These are phyloP conservation scores for Cryptosporidium tyzzeri DNA, from an alignment of 169 alveolate species.

Conservation along the genomic window DNA sequence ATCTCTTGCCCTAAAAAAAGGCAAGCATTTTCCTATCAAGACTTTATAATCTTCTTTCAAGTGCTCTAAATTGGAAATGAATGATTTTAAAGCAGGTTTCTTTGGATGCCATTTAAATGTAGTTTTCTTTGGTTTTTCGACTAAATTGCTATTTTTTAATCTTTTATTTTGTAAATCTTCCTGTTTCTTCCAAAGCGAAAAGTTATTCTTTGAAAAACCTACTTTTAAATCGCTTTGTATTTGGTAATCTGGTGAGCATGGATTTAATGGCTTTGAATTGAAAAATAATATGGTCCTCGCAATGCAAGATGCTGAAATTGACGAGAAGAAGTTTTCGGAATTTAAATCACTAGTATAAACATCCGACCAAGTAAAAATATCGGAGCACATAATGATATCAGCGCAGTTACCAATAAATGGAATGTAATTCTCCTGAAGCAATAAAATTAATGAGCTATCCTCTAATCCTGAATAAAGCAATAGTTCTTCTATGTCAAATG, in stretches of 20 bases:
- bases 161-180: neutral
- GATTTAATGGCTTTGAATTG: conserved; percentile 58
- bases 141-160: neutral
- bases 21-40: neutral
- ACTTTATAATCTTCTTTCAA: conserved; percentile 31
- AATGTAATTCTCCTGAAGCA: conserved; percentile 65
- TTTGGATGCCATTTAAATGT: conserved; percentile 67
- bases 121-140: neutral
- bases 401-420: conserved; percentile 54
- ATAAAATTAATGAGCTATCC: conserved; percentile 26
- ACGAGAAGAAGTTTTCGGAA: neutral
- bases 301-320: conserved; percentile 23
- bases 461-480: conserved; percentile 36
- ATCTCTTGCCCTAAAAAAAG: neutral
- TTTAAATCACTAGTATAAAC: neutral
- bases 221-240: neutral
- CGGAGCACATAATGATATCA: conserved; percentile 29
- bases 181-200: neutral
- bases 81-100: conserved; percentile 17
- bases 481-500: conserved; percentile 46
- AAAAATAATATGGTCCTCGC: conserved; percentile 56
- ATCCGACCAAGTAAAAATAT: conserved; percentile 63
- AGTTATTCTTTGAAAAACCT: conserved; percentile 16
- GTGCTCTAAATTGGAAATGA: neutral
- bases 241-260: conserved; percentile 36